These are phyloP conservation scores for Apiotrichum laibachii DNA, from an alignment of 1,284 basidiomycete species.

Conservation along the genomic window DNA sequence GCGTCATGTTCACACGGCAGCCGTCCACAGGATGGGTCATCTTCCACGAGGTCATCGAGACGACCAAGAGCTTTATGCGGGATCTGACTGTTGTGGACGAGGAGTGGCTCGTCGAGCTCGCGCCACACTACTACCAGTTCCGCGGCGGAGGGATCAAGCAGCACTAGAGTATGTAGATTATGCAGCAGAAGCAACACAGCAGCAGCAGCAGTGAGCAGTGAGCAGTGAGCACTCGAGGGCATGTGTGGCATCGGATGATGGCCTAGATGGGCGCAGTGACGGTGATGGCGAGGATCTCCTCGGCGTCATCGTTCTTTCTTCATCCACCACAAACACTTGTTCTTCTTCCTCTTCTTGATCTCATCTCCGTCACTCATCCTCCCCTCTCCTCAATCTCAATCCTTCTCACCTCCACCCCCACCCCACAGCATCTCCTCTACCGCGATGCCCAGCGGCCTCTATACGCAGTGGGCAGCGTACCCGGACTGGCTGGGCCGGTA, in stretches of 20 bases:
- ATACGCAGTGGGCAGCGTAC: not conserved
- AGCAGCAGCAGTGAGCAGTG: no score
- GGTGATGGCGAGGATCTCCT: no score
- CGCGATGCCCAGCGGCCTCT: not conserved
- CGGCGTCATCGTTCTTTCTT: no score
- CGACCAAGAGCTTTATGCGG: conserved; percentile 71
- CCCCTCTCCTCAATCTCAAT: not conserved
- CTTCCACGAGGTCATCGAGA: conserved; percentile 93
- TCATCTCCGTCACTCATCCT: no score
- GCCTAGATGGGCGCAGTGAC: no score
- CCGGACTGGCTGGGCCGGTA: conserved; percentile 4
- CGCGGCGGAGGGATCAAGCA: conserved; percentile 45
- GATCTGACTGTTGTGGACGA: conserved; percentile 57
- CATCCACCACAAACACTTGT: no score
- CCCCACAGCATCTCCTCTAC: not conserved
- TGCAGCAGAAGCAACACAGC: not conserved
- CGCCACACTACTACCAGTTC: conserved; percentile 51
- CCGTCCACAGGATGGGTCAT: conserved; percentile 88
- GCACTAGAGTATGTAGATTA: conserved; percentile 21
- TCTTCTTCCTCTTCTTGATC: no score
- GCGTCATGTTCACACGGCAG: conserved; percentile 88
- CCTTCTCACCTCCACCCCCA: not conserved
- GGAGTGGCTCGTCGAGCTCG: conserved; percentile 56
- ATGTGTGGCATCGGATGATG: no score
- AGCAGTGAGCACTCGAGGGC: no score